Evolutionary conservation across 1,284 basidiomycete genomes (phyloP).

Genomic region (Porodaedalea pini): DNA sequence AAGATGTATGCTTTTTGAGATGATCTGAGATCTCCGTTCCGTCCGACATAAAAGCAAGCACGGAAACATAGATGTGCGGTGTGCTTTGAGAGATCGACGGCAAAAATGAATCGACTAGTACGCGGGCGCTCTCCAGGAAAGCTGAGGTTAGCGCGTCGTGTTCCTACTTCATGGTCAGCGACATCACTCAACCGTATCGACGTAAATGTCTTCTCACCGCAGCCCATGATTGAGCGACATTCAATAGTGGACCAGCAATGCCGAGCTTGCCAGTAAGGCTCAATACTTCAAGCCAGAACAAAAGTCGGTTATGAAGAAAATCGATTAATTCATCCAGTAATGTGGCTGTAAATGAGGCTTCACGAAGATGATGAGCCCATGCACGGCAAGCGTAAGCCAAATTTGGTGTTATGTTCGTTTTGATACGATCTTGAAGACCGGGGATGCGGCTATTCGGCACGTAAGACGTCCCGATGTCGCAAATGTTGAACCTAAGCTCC

Average conservation of each 20-base stretch:
- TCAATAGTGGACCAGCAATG: too few relatives aligned
- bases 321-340: neutral
- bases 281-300: conserved; percentile 19
- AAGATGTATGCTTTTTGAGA: neutral
- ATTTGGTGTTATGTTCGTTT: neutral
- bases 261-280: conserved; percentile 22
- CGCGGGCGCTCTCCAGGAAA: neutral
- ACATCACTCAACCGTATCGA: neutral
- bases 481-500: conserved; percentile 7
- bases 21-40: neutral
- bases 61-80: conserved; percentile 28
- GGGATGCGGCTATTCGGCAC: neutral
- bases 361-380: conserved; percentile 6
- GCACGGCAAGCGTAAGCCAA: conserved; percentile 2
- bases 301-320: conserved; percentile 24
- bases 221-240: too few relatives aligned
- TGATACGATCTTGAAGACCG: neutral
- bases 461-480: conserved; percentile 1
- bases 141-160: neutral
- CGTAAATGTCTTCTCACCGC: too few relatives aligned
- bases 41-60: conserved; percentile 23
- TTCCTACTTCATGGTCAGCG: neutral
- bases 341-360: neutral
- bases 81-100: conserved; percentile 17
- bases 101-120: conserved; percentile 20